Evolutionary conservation across 192 early-diverging fungal genomes (phyloP).

Genomic region (Coemansia sp.): DNA sequence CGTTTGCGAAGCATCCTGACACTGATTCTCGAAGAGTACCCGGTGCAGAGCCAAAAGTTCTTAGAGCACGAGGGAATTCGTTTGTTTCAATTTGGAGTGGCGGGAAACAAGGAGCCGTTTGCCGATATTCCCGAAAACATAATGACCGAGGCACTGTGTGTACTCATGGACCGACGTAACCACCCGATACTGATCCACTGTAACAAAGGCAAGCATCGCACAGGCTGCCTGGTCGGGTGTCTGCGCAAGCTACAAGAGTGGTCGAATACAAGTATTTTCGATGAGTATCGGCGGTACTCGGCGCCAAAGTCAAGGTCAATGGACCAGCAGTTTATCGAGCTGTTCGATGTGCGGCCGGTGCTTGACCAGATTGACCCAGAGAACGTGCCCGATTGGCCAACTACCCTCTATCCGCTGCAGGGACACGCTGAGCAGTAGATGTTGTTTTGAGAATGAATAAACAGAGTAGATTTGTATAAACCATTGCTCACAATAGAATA

Average conservation of each 20-base stretch:
- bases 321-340: conserved; percentile 86
- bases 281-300: conserved; percentile 93
- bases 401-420: conserved; percentile 8
- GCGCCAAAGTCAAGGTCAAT: conserved; percentile 79
- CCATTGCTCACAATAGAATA: no score
- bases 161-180: conserved; percentile 61
- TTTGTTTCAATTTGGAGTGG: conserved; percentile 84
- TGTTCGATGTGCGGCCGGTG: conserved; percentile 71
- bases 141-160: conserved; percentile 33
- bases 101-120: conserved; percentile 83
- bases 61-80: conserved; percentile 73
- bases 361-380: conserved; percentile 61
- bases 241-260: conserved; percentile 93
- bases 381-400: conserved; percentile 69
- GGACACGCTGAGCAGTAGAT: neutral
- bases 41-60: conserved; percentile 84
- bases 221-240: conserved; percentile 93
- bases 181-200: conserved; percentile 93
- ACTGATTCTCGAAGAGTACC: conserved; percentile 91
- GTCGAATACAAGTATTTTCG: conserved; percentile 95
- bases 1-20: conserved; percentile 88
- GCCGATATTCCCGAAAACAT: conserved; percentile 53
- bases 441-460: no score
- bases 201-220: conserved; percentile 98
- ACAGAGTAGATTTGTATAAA: no score